Evolutionary conservation across 2,329 filamentous ascomycete genomes (phyloP), one percentile per base, ranked within the genome.

Genomic region (Fusarium sp.): DNA sequence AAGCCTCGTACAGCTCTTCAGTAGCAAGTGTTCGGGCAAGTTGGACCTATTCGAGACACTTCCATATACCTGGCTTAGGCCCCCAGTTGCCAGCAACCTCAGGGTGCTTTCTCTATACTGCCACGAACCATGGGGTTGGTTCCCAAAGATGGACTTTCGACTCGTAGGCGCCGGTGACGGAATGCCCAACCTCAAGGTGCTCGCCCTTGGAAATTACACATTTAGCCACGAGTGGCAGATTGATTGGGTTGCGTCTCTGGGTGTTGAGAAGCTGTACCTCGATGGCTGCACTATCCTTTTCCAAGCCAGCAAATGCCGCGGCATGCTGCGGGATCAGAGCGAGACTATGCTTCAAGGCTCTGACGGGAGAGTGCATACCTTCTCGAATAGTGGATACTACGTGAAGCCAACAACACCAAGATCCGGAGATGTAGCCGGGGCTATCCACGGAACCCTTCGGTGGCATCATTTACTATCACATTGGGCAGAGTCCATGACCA

Each of bases 181-280:
- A 2, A 83, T 86, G 35, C 81, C 83, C 0, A 75, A 78, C 1
- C 80, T 87, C 6, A 79, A 79, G 38, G 78, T 81, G 0, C 77
- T 87, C 0, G 76, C 79, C 0, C 69, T 88, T 0, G 83, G 83
- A 0, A 81, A 81, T 5, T 84, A 81, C 44, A 79, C 80, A 3
- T 85, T 88, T 66, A 80, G 80, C 5, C 80, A 85, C 27, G 81
- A 85, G 49, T 83, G 81, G 78, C 85, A 87, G 60, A 69, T 86
- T 1, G 82, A 84, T 14, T 87, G 85, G 84, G 81, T 87, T 11
- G 72, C 83, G 0, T 80, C 80, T 0, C 81, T 87, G 12, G 76
- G 71, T 10, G 24, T 70, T 2, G 70, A 81, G 29, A 80, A 83
- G 46, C 78, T 87, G 0, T 80, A 83, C 16, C 77, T 87, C 0